These are phyloP conservation scores for Lachnellula occidentalis DNA, from an alignment of 2,329 filamentous ascomycete species.

Conservation along the genomic window DNA sequence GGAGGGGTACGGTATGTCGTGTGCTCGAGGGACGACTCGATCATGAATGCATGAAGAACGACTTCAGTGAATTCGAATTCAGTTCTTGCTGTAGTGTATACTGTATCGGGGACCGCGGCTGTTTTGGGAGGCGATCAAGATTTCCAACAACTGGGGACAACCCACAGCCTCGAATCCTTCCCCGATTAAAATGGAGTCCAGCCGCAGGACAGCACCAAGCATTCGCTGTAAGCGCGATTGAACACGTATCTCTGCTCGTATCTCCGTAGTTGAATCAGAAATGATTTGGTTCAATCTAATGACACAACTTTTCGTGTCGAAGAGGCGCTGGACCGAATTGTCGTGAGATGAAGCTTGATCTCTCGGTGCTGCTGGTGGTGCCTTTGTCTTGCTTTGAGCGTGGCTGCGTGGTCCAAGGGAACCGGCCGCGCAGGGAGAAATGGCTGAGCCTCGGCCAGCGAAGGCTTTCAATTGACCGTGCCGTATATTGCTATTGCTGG, in stretches of 20 bases:
- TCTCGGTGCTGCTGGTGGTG: no score
- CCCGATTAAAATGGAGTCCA: background rate
- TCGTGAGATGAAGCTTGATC: no score
- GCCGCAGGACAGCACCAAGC: background rate
- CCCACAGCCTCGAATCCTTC: background rate
- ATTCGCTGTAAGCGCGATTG: background rate
- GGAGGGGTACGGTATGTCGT: conserved; percentile 2
- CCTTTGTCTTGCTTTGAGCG: no score
- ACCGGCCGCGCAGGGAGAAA: no score
- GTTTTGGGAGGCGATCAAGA: conserved; percentile 18
- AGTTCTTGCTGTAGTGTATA: background rate
- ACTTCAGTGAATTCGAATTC: background rate
- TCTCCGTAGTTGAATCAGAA: no score
- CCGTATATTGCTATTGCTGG: background rate
- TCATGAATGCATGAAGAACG: conserved; percentile 22
- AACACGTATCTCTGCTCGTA: background rate
- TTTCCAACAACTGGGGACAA: conserved; percentile 4
- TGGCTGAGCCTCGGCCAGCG: no score
- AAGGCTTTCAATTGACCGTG: no score
- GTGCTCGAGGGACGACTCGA: conserved; percentile 5
- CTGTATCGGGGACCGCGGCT: conserved; percentile 6
- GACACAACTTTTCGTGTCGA: no score
- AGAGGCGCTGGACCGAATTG: no score
- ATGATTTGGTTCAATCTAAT: no score
- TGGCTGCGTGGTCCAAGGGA: no score